Evolutionary conservation across 345 rosid genomes (phyloP).

Genomic region (Jatropha curcas): DNA sequence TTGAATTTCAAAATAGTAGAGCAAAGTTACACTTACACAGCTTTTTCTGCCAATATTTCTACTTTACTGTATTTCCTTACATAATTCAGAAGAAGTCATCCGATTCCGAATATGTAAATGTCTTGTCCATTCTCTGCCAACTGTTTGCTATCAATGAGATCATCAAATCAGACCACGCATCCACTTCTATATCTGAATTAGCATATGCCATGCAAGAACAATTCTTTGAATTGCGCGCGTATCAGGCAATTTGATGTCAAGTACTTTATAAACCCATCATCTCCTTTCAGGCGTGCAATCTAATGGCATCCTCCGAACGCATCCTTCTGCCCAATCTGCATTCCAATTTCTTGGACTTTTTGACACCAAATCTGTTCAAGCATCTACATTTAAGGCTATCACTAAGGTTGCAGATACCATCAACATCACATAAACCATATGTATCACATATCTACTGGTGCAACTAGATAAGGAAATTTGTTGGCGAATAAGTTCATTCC

Average conservation of each 20-base stretch:
- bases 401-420: conserved; percentile 9
- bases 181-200: conserved; percentile 11
- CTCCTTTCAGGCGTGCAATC: conserved; percentile 10
- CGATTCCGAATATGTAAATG: conserved; percentile 8
- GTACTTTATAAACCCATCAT: conserved; percentile 9
- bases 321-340: conserved; percentile 15
- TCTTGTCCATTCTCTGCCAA: conserved; percentile 5
- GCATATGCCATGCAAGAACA: conserved; percentile 11
- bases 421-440: conserved; percentile 5
- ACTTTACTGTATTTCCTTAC: background rate
- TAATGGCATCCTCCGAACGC: background rate
- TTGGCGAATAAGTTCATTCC: background rate
- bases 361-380: conserved; percentile 7
- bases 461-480: background rate
- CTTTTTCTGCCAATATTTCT: no score
- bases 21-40: no score
- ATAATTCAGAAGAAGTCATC: conserved; percentile 10
- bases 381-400: background rate
- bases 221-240: background rate
- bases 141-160: conserved; percentile 3
- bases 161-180: conserved; percentile 12
- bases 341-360: background rate
- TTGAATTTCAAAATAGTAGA: no score
- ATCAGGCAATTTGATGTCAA: conserved; percentile 10
- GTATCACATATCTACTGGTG: conserved; percentile 10